These are phyloP conservation scores for Sporothrix mexicana DNA, from an alignment of 2,329 filamentous ascomycete species.

Conservation along the genomic window DNA sequence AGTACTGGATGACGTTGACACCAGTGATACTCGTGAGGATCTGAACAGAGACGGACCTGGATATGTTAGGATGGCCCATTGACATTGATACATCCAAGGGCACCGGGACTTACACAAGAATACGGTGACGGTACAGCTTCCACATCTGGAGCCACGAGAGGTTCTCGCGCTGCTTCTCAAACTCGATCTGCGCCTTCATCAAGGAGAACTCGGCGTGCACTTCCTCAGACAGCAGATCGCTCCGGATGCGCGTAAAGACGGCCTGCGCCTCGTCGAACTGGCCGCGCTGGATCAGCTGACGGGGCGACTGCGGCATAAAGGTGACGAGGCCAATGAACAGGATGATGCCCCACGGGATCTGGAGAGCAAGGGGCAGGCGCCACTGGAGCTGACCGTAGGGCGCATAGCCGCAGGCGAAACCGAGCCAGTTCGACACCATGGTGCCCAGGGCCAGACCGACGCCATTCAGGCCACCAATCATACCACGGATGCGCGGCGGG, in stretches of 20 bases:
- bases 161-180: slow-evolving; percentile 62
- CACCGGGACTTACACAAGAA: slow-evolving; percentile 48
- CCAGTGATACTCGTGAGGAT: slow-evolving; percentile 63
- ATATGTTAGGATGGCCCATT: not conserved
- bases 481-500: slow-evolving; percentile 54
- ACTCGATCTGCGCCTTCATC: slow-evolving; percentile 62
- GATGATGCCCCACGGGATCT: slow-evolving; percentile 62
- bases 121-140: slow-evolving; percentile 56
- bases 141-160: slow-evolving; percentile 59
- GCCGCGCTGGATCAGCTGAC: slow-evolving; percentile 56
- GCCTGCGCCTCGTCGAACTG: slow-evolving; percentile 54
- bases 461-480: slow-evolving; percentile 60
- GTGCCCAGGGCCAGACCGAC: slow-evolving; percentile 62
- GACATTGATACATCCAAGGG: not conserved
- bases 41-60: slow-evolving; percentile 58
- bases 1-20: slow-evolving; percentile 58
- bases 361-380: slow-evolving; percentile 60
- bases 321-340: slow-evolving; percentile 59
- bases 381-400: slow-evolving; percentile 60
- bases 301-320: slow-evolving; percentile 63
- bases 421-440: slow-evolving; percentile 64
- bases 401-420: slow-evolving; percentile 60
- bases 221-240: slow-evolving; percentile 51
- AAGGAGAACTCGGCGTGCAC: slow-evolving; percentile 57
- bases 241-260: slow-evolving; percentile 56